Evolutionary conservation across 1,139 yeast species (phyloP).

Genomic region (Tardiomyces blankii): DNA sequence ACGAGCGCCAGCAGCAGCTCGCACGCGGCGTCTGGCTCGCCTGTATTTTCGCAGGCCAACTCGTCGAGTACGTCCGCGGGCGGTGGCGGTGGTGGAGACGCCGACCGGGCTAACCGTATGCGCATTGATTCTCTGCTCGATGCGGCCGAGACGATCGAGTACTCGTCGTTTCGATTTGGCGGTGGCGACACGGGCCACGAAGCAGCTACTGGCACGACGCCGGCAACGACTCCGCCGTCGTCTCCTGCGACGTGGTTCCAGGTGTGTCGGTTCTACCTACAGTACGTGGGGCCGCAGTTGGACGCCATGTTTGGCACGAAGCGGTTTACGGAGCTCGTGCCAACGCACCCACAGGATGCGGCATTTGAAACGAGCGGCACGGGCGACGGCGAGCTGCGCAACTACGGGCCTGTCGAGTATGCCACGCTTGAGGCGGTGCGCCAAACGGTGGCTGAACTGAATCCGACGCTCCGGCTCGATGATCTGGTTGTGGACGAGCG

Average conservation of each 20-base stretch:
- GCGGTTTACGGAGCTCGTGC: slow-evolving; percentile 11
- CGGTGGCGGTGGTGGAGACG: neutral
- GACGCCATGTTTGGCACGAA: slow-evolving; percentile 17
- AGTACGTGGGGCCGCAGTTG: slow-evolving; percentile 15
- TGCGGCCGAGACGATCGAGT: neutral
- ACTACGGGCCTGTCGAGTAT: slow-evolving; percentile 7
- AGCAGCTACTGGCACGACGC: neutral
- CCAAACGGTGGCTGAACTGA: slow-evolving; percentile 16
- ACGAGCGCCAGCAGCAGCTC: neutral
- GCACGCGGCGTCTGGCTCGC: neutral
- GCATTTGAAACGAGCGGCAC: slow-evolving; percentile 1
- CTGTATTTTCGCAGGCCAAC: neutral
- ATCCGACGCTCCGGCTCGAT: slow-evolving; percentile 14
- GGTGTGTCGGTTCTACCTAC: slow-evolving; percentile 13
- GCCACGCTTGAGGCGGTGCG: slow-evolving; percentile 26
- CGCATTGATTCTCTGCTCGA: neutral
- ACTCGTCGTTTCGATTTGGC: neutral
- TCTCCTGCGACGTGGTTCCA: slow-evolving; percentile 13
- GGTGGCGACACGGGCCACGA: neutral
- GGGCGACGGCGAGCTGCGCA: slow-evolving; percentile 1
- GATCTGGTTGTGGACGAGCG: slow-evolving; percentile 19
- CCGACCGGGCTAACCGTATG: neutral
- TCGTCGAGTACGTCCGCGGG: neutral
- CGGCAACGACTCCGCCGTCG: neutral
- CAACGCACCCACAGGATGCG: slow-evolving; percentile 3